These are phyloP conservation scores for Lentinula novae-zelandiae DNA, from an alignment of 1,284 basidiomycete genomes.

Conservation along the genomic window DNA sequence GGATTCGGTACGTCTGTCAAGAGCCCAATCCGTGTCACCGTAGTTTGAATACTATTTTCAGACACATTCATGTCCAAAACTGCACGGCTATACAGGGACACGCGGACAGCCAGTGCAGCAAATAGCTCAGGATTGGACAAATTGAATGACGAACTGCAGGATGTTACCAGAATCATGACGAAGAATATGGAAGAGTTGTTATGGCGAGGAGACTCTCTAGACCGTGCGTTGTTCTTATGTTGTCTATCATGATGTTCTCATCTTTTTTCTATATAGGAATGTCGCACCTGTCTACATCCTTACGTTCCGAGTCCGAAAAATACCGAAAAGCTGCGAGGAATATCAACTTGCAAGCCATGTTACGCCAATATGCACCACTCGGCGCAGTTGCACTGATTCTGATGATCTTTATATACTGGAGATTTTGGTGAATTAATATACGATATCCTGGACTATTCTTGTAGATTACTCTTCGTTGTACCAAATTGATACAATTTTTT, in stretches of 20 bases:
- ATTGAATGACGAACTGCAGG: slow-evolving; percentile 94
- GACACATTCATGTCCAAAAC: slow-evolving; percentile 99
- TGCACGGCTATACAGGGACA: slow-evolving; percentile 91
- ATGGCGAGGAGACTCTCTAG: slow-evolving; percentile 96
- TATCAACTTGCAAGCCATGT: slow-evolving; percentile 91
- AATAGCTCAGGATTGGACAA: slow-evolving; percentile 70
- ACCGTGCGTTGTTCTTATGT: slow-evolving; percentile 54
- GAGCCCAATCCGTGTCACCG: background rate
- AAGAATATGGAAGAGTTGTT: slow-evolving; percentile 99
- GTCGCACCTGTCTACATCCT: slow-evolving; percentile 96
- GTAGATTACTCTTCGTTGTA: slow-evolving; percentile 6
- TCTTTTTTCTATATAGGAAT: slow-evolving; percentile 57
- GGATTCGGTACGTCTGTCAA: slow-evolving; percentile 76
- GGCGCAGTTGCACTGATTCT: slow-evolving; percentile 79
- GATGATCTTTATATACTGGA: slow-evolving; percentile 89
- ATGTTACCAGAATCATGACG: slow-evolving; percentile 99
- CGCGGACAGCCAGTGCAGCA: slow-evolving; percentile 78
- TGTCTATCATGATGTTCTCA: background rate
- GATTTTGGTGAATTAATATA: slow-evolving; percentile 55
- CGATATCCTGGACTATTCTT: background rate
- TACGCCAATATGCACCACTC: slow-evolving; percentile 94
- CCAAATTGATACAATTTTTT: background rate
- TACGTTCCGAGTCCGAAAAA: slow-evolving; percentile 95
- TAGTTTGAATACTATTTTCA: slow-evolving; percentile 24
- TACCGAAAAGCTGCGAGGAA: slow-evolving; percentile 95